Percentiles rank a stretch among this genome's conserved stretches.
Evolutionary conservation across 129 eudicot genomes (phyloP).

Genomic region (Scalesia atractyloides): DNA sequence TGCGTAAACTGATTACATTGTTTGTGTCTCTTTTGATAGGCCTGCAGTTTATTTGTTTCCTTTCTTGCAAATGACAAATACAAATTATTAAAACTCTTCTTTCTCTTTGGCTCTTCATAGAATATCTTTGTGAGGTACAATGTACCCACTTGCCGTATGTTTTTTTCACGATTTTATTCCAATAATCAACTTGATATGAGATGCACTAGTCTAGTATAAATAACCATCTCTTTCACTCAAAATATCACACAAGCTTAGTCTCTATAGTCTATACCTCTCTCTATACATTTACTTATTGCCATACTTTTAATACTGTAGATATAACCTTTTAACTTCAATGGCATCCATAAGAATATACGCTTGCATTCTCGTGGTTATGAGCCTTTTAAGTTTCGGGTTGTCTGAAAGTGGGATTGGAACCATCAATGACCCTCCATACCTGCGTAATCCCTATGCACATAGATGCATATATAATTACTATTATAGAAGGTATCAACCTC

Average conservation of each 20-base stretch:
- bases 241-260: conserved; percentile 17
- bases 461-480: neutral
- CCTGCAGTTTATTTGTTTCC: conserved; percentile 22
- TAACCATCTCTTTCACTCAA: conserved; percentile 12
- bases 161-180: neutral
- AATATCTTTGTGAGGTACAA: conserved; percentile 22
- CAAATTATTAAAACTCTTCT: neutral
- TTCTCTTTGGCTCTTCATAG: neutral
- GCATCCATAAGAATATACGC: conserved; percentile 4
- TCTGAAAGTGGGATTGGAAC: conserved; percentile 29
- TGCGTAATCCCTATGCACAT: conserved; percentile 5
- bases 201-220: conserved; percentile 7
- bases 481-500: neutral
- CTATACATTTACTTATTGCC: neutral
- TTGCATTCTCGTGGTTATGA: conserved; percentile 13
- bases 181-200: neutral
- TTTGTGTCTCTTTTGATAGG: neutral
- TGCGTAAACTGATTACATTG: too few relatives aligned
- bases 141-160: conserved; percentile 13
- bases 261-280: too few relatives aligned
- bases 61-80: neutral
- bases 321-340: conserved; percentile 11
- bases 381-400: conserved; percentile 18
- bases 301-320: neutral
- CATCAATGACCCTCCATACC: conserved; percentile 34